Evolutionary conservation across 306 rosid genomes (phyloP), one percentile per base, ranked within the genome.

Genomic region (Prunus campanulata): DNA sequence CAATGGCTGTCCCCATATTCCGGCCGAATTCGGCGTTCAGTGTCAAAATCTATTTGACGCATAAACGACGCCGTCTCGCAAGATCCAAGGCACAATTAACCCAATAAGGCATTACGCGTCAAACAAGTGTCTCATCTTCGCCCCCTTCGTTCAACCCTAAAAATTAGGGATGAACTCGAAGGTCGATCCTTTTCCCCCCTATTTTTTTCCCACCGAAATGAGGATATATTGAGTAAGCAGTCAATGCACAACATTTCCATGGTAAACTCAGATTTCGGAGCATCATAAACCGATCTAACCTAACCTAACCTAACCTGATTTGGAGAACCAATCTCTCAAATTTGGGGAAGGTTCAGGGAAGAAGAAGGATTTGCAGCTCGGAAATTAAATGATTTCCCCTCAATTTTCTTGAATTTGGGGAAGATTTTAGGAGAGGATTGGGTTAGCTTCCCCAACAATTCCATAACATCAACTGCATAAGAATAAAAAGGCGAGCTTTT

Each of bases 341-440:
- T 74, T 61, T 74, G 70, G 70, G 77, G 77, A 74, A 61, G 77
- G 77, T 74, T 74, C 48, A 24, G 77, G 77, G 68, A 16, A 29
- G 24, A 49, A 49, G 77, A 47, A 59, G 55, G 44, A 57, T 62
- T 30, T 29, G 20, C 11, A 18, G 46, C 20, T 42, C 13, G 0
- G 20, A 62, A 20, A 32, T 51, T 18, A 29, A 2, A 51, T 70
- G 61, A 51, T 70, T 2, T 70, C 0, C 30, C 9, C 19, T 50
- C 10, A 20, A 19, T 13, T 18, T 70, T 50, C 2, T 70, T 29
- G n/a, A 60, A 55, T 55, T 59, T 59, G 35, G 67, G 18, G 35
- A 48, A 8, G 9, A 14, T 10, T 24, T 68, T 3, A 7, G 42
- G 42, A 35, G 42, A 35, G 42, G 42, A 5, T 35, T 35, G 42